A percentile compares a stretch with the other conserved stretches of the same genome.
These are phyloP conservation scores for Discostella stelligeroides DNA, from an alignment of 108 stramenopile species.

Conservation along the genomic window DNA sequence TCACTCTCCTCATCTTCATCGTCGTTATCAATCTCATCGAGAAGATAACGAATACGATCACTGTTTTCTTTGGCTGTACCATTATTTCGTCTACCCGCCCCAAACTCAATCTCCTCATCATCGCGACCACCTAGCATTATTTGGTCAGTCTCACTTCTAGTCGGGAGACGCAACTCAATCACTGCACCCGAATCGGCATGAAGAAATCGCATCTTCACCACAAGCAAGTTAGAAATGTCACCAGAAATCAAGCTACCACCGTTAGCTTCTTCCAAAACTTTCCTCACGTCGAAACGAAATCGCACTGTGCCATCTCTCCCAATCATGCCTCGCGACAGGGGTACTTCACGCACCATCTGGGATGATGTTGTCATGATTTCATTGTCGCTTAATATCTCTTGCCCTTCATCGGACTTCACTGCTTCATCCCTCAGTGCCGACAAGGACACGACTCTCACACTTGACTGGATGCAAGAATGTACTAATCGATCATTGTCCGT, in stretches of 20 bases:
- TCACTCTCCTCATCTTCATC: slow-evolving; percentile 57
- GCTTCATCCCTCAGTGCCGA: slow-evolving; percentile 8
- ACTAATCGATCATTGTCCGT: slow-evolving; percentile 33
- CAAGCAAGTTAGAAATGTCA: neutral
- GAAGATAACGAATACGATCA: slow-evolving; percentile 22
- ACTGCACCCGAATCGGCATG: slow-evolving; percentile 60
- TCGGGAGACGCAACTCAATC: slow-evolving; percentile 55
- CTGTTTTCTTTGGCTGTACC: slow-evolving; percentile 10
- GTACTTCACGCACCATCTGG: slow-evolving; percentile 18
- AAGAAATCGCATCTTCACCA: slow-evolving; percentile 47
- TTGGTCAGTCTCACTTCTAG: slow-evolving; percentile 2
- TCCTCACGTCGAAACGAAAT: slow-evolving; percentile 42
- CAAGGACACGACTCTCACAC: slow-evolving; percentile 18
- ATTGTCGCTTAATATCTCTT: slow-evolving; percentile 16
- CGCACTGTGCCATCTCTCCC: slow-evolving; percentile 39
- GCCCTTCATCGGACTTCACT: neutral
- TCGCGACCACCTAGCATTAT: slow-evolving; percentile 4
- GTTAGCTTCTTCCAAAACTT: slow-evolving; percentile 16
- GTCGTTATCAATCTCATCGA: slow-evolving; percentile 36
- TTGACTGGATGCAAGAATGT: slow-evolving; percentile 42
- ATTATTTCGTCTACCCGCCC: slow-evolving; percentile 10
- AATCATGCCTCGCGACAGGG: slow-evolving; percentile 45
- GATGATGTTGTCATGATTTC: slow-evolving; percentile 15
- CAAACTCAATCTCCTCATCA: slow-evolving; percentile 31
- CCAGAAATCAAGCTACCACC: neutral